Percentiles rank a stretch among this genome's conserved stretches.
Evolutionary conservation across 2,329 filamentous ascomycete genomes (phyloP).

Genomic region (Calonectria fujianensis): DNA sequence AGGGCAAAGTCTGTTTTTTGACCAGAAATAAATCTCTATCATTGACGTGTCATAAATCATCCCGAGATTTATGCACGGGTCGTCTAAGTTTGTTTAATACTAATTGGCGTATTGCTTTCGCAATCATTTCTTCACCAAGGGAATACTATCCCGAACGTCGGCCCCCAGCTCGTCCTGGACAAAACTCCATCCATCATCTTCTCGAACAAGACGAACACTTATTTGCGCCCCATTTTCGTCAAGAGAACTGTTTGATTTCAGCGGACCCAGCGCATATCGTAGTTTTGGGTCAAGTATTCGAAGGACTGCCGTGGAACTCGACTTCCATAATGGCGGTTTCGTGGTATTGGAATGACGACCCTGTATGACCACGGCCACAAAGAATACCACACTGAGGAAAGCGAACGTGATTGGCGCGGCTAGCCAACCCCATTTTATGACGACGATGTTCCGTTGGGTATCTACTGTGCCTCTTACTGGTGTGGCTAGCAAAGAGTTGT

Average conservation of each 20-base stretch:
- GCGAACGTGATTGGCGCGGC: background rate
- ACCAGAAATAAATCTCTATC: too few species aligned
- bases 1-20: too few species aligned
- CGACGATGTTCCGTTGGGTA: background rate
- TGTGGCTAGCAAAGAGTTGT: background rate
- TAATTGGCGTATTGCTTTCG: background rate
- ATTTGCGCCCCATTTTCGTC: background rate
- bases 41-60: background rate
- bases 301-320: background rate
- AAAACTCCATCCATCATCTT: background rate
- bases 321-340: background rate
- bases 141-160: background rate
- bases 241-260: background rate
- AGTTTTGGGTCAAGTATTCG: background rate
- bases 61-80: too few species aligned
- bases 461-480: background rate
- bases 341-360: background rate
- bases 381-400: background rate
- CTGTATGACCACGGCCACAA: background rate
- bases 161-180: background rate
- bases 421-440: background rate
- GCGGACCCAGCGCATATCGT: background rate
- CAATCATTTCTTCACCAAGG: background rate
- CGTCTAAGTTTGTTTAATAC: background rate
- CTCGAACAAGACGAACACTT: background rate